Evolutionary conservation across 208 protist species (phyloP), one percentile per base, ranked within the genome.

Genomic region (Phytomonas francai): DNA sequence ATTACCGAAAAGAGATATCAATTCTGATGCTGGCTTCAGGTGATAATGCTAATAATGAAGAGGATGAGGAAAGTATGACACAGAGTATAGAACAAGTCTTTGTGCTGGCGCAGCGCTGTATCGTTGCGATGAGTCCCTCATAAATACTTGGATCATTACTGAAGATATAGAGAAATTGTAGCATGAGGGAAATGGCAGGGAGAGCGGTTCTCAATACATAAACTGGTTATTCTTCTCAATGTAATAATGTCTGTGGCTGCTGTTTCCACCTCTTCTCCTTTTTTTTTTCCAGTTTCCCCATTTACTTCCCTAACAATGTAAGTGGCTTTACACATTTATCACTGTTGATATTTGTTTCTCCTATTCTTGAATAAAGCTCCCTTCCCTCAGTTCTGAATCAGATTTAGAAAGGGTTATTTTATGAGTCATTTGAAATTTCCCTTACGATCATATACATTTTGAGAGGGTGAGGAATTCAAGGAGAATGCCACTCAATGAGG

Each of bases 401-500:
- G 12, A 12, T 19, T 49, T 49, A 49, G 4, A 19, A 49, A 49
- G 39, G 6, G 39, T 9, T 3, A 49, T 12, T 49, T 49, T 49
- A 49, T 49, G 39, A 22, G 39, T 49, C 39, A 49, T 49, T 36
- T 14, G 27, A 59, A 31, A 32, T 28, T 31, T 28, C 27, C n/a
- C 30, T 65, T 57, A 63, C 70, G 28, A 19, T 49, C n/a, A 31
- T 32, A 61, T 30, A 58, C 45, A 65, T 11, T 34, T 59, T 62
- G 27, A 5, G 19, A 54, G 45, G 19, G 36, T 32, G 58, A 45
- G 8, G 64, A 7, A 59, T 25, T 59, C 30, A 39, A 60, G 6
- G 70, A 60, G 59, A 22, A 82, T 83, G 81, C 58, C 83, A 0
- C 77, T 99, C 25, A 94, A 95, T n/a, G 93, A 99, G 76, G 95